Conservation (phyloP, 352 stramenopile species). For the Phytophthora nicotianae region DNA sequence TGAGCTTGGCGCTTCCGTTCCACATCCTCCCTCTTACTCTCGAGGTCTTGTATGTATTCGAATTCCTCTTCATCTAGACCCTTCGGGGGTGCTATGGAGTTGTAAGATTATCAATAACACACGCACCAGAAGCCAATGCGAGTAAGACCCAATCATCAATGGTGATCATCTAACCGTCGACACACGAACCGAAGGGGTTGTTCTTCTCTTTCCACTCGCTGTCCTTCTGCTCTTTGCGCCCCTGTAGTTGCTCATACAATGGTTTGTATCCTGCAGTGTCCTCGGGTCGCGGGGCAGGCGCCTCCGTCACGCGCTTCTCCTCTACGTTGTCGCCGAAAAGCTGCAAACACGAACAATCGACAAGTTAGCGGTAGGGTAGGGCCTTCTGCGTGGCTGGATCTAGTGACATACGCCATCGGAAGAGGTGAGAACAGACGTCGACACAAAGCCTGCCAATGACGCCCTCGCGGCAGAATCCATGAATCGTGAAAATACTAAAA, state of each 20-base stretch:
- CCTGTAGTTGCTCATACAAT: conserved; percentile 83
- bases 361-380: neutral
- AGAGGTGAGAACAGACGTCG: conserved; percentile 82
- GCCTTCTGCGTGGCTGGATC: neutral
- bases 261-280: conserved; percentile 67
- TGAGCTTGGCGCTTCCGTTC: conserved; percentile 61
- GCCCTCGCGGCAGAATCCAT: conserved; percentile 25
- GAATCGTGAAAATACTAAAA: neutral
- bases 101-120: neutral
- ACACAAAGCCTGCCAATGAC: conserved; percentile 78
- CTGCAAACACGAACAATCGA: conserved; percentile 33
- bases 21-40: conserved; percentile 56
- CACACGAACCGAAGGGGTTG: conserved; percentile 77
- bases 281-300: conserved; percentile 44
- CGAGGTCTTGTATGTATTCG: conserved; percentile 78
- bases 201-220: conserved; percentile 91
- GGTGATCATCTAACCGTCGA: neutral
- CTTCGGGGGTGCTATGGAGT: conserved; percentile 70
- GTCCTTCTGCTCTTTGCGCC: conserved; percentile 79
- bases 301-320: conserved; percentile 78
- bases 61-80: conserved; percentile 88
- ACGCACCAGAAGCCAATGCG: neutral
- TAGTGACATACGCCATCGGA: conserved; percentile 68
- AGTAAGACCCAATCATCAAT: neutral
- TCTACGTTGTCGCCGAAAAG: conserved; percentile 89